Evolutionary conservation across 441 rosid species (phyloP).

Genomic region (Codiaeum variegatum): DNA sequence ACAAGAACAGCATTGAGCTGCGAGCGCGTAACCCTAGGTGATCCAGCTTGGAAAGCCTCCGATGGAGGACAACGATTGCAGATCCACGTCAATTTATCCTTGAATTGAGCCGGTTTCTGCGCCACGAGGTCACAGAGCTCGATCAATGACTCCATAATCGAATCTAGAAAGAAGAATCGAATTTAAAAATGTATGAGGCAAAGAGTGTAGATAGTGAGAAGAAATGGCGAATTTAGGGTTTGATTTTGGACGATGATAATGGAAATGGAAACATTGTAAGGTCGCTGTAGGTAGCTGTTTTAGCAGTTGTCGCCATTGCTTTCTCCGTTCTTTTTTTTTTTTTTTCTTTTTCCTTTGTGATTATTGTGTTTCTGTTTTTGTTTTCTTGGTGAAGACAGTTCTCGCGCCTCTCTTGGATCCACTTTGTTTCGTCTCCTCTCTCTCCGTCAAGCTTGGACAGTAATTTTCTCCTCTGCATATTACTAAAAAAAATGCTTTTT

Average conservation of each 20-base stretch:
- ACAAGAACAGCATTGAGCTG: constrained; percentile 89
- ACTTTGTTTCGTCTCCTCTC: neutral
- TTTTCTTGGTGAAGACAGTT: neutral
- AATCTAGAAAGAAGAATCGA: neutral
- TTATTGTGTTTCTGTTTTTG: constrained; percentile 2
- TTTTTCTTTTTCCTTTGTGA: neutral
- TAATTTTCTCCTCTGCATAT: neutral
- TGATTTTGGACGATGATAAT: neutral
- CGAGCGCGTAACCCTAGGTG: constrained; percentile 71
- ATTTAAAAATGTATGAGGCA: neutral
- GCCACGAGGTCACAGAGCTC: constrained; percentile 82
- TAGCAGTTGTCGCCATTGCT: constrained; percentile 3
- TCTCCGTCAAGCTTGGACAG: neutral
- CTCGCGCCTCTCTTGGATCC: constrained; percentile 20
- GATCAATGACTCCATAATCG: constrained; percentile 69
- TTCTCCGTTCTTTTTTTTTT: neutral
- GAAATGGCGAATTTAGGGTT: neutral
- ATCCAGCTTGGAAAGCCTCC: constrained; percentile 49
- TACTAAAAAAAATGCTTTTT: neutral
- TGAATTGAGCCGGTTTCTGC: constrained; percentile 62
- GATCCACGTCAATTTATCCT: constrained; percentile 78
- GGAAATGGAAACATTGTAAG: neutral
- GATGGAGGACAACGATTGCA: constrained; percentile 88
- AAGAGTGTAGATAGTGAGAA: neutral
- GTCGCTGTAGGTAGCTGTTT: constrained; percentile 2